phyloP scores from a whole-genome alignment of 208 protist genomes.

The Sergeia podlipaevii region DNA sequence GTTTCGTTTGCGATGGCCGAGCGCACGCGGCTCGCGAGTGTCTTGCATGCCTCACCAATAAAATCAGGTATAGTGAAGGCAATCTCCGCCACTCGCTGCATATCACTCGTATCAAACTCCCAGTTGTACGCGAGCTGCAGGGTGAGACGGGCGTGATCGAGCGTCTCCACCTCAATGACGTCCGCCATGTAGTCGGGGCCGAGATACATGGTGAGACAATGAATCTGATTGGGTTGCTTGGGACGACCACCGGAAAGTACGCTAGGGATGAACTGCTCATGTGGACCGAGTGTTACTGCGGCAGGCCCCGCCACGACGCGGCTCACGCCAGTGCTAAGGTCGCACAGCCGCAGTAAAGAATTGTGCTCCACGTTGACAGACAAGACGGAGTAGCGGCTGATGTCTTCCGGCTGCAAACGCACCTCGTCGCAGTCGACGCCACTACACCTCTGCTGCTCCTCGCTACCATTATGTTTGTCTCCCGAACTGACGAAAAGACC shows the following conservation, averaged over 20 bases:
- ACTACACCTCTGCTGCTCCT: background rate
- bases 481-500: background rate
- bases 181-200: constrained; percentile 97
- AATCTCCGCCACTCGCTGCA: constrained; percentile 14
- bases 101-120: constrained; percentile 78
- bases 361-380: constrained; percentile 92
- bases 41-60: constrained; percentile 94
- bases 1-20: constrained; percentile 81
- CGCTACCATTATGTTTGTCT: constrained; percentile 3
- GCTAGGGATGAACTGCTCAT: constrained; percentile 81
- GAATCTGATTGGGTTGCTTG: constrained; percentile 86
- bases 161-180: constrained; percentile 92
- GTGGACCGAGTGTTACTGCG: constrained; percentile 52
- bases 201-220: constrained; percentile 88
- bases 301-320: constrained; percentile 78
- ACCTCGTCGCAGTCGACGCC: constrained; percentile 4
- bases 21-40: constrained; percentile 92
- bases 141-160: constrained; percentile 92
- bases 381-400: constrained; percentile 47
- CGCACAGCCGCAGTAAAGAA: constrained; percentile 92
- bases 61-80: constrained; percentile 95
- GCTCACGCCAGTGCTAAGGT: constrained; percentile 83
- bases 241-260: constrained; percentile 82
- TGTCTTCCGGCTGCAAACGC: constrained; percentile 16
- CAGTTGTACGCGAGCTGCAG: constrained; percentile 97